Base-by-base conservation (phyloP, 768 basidiomycete species). In the Agaricus sinodeliciosus region DNA sequence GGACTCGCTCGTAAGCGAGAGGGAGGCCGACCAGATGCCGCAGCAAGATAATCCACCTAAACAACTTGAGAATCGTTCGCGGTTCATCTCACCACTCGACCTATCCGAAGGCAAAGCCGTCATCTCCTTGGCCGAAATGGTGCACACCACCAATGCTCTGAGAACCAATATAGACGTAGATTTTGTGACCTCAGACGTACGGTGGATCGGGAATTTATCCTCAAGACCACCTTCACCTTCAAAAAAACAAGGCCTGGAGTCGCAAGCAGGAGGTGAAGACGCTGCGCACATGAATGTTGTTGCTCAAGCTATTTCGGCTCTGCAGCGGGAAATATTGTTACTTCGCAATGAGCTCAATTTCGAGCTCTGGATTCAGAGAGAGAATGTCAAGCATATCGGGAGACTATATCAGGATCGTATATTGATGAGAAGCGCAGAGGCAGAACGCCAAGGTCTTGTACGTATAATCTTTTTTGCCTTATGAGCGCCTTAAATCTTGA, bases 281-380 rank as follows among this genome's bases (percentile, higher is more conserved):
- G 44, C 42, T 18, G 26, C 42, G 18, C 11, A 78, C 15, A 74
- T 80, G 8, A 58, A 69, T 5, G 78, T 79, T 58, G 72, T 82
- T n/a, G 72, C 73, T n/a, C 77, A 82, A 49, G 83, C 82, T 8
- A 81, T 93, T 27, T 77, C 83, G 12, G 75, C 71, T 5, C 70
- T 94, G 54, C 91, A 94, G 65, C 75, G 85, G 41, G 88, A 93
- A 61, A 74, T 87, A 1, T 65, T 91, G 2, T 66, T 91, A 26
- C 71, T 93, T 26, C 75, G 85, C 45, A 90, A 83, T 62, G 90
- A 93, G 58, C 79, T 93, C 39, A 90, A 90, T 62, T 90, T 92
- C 55, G 87, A 93, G 68, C 72, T 85, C 22, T 94, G 90, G 87
- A 70, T 87, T 39, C 83, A 87, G 53, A 75, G 87, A 57, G 84